phyloP scores from a whole-genome alignment of 306 rosid species.

The Rubus idaeus region DNA sequence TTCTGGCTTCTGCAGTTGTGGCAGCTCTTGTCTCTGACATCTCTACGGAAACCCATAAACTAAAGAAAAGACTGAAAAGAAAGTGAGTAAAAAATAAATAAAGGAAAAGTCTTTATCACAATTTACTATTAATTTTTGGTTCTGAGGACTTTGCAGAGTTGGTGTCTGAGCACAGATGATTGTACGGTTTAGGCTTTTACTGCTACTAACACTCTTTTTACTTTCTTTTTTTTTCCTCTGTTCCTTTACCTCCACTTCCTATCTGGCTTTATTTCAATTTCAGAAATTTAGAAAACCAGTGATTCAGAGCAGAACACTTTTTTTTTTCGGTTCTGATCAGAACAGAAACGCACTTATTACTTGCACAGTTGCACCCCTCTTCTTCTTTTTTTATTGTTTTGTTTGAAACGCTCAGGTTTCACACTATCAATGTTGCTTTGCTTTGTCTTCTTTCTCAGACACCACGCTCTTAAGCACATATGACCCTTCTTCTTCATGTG shows the following conservation, averaged over 20 bases:
- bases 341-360: constrained; percentile 23
- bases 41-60: constrained; percentile 91
- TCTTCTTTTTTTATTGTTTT: background rate
- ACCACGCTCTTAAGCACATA: background rate
- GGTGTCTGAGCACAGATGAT: constrained; percentile 55
- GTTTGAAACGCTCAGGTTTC: background rate
- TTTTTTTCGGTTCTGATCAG: constrained; percentile 27
- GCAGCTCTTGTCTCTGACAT: constrained; percentile 93
- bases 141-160: constrained; percentile 43
- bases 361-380: constrained; percentile 11
- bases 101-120: constrained; percentile 40
- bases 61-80: constrained; percentile 31
- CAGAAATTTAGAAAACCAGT: constrained; percentile 32
- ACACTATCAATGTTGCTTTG: background rate
- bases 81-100: constrained; percentile 26
- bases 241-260: constrained; percentile 75
- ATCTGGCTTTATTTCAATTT: constrained; percentile 48
- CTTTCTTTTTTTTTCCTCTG: constrained; percentile 43
- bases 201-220: constrained; percentile 65
- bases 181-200: constrained; percentile 89
- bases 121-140: constrained; percentile 36
- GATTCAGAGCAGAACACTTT: constrained; percentile 13
- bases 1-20: constrained; percentile 65
- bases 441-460: constrained; percentile 15
- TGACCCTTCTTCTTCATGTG: constrained; percentile 1